A percentile compares a stretch with the other conserved stretches of the same genome.
Evolutionary conservation across 441 rosid genomes (phyloP).

Genomic region (Brassica balearica): DNA sequence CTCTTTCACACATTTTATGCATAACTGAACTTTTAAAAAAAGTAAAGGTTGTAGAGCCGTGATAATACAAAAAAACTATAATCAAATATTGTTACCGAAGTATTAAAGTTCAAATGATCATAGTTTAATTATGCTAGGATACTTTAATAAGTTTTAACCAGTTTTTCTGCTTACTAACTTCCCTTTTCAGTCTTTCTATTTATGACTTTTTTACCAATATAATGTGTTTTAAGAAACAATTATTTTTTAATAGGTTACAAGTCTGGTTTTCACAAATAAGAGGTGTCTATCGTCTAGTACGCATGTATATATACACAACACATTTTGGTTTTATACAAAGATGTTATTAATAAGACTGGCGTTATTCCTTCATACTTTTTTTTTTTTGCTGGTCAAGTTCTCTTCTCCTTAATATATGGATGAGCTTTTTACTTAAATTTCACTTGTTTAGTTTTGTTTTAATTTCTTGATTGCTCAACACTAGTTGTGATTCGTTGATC

Average conservation of each 20-base stretch:
- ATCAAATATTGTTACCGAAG: background rate
- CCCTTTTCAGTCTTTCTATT: background rate
- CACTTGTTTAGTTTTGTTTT: background rate
- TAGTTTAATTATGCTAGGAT: background rate
- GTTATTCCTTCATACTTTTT: background rate
- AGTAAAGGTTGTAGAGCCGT: background rate
- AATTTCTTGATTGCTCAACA: background rate
- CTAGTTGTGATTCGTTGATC: background rate
- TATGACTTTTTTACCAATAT: background rate
- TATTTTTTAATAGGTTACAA: background rate
- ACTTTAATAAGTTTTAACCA: background rate
- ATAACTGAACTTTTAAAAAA: background rate
- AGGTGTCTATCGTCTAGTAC: background rate
- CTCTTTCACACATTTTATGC: background rate
- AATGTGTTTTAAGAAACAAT: too few species aligned
- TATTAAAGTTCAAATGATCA: background rate
- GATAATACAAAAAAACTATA: background rate
- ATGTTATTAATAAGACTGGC: background rate
- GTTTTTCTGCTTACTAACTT: background rate
- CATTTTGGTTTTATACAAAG: background rate
- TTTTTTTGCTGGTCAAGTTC: background rate
- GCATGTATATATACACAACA: background rate
- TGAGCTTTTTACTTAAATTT: background rate
- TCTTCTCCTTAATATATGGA: slow-evolving; percentile 7
- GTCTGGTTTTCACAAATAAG: background rate